These are phyloP conservation scores for Dryadomyces quercus-mongolicae DNA, from an alignment of 2,329 filamentous ascomycete genomes.

Conservation along the genomic window DNA sequence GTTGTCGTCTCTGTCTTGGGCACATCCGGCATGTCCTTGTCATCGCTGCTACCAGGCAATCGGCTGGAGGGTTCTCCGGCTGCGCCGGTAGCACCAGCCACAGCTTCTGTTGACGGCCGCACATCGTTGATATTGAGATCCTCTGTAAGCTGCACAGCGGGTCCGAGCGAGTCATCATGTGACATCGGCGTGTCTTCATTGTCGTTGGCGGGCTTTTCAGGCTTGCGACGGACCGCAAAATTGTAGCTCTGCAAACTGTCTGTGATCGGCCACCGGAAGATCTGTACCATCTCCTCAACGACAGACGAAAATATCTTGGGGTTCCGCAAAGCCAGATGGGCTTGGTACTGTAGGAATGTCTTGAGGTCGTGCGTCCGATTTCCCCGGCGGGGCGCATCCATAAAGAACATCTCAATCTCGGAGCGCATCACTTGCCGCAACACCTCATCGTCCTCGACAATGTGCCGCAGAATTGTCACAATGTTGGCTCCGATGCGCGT, in stretches of 20 bases:
- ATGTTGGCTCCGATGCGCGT: constrained; percentile 47
- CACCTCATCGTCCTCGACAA: constrained; percentile 87
- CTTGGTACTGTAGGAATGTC: constrained; percentile 63
- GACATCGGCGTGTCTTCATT: background rate
- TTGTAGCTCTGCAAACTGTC: background rate
- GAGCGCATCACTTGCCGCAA: constrained; percentile 84
- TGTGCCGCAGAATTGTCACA: constrained; percentile 79
- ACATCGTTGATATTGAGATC: constrained; percentile 38
- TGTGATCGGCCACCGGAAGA: constrained; percentile 44
- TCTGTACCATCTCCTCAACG: constrained; percentile 71
- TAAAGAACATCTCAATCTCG: constrained; percentile 73
- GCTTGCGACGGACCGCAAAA: constrained; percentile 2
- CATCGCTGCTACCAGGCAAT: constrained; percentile 13
- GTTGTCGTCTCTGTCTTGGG: constrained; percentile 41
- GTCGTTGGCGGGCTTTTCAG: background rate
- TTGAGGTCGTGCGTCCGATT: constrained; percentile 55
- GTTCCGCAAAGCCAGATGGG: constrained; percentile 66
- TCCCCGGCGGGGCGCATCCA: constrained; percentile 38
- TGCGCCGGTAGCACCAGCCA: constrained; percentile 33
- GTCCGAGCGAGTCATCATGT: constrained; percentile 29
- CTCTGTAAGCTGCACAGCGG: constrained; percentile 31
- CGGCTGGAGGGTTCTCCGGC: background rate
- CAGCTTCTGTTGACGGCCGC: constrained; percentile 46
- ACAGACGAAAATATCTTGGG: constrained; percentile 81
- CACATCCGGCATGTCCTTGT: constrained; percentile 50